A percentile compares a stretch with the other conserved stretches of the same genome.
phyloP scores from a whole-genome alignment of 345 rosid species.

The Eutrema yunnanense region DNA sequence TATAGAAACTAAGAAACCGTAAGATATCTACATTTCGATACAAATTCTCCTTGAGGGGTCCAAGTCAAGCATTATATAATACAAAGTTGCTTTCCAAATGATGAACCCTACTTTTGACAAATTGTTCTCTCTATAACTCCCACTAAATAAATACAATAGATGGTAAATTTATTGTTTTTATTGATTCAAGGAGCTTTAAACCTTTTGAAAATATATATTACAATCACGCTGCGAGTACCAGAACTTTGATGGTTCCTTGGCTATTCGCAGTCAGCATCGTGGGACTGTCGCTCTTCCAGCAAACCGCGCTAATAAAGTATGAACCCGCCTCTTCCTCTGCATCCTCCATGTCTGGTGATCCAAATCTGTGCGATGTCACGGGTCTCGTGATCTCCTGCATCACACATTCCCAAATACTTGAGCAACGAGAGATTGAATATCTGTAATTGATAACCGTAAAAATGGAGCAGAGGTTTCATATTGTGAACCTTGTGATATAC shows the following conservation, averaged over 20 bases:
- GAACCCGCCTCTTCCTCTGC: constrained; percentile 80
- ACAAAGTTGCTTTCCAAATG: constrained; percentile 9
- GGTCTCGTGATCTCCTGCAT: constrained; percentile 83
- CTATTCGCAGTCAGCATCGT: constrained; percentile 94
- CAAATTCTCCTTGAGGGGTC: constrained; percentile 4
- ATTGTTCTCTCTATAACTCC: constrained; percentile 14
- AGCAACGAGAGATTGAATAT: not conserved
- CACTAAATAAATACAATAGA: constrained; percentile 11
- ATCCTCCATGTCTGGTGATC: constrained; percentile 83
- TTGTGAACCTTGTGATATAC: constrained; percentile 84
- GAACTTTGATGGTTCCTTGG: constrained; percentile 95
- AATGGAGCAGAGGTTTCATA: not conserved
- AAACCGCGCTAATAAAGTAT: constrained; percentile 89
- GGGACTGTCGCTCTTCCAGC: constrained; percentile 97
- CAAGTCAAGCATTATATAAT: constrained; percentile 20
- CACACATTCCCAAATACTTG: not conserved
- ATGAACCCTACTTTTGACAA: constrained; percentile 13
- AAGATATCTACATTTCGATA: constrained; percentile 19
- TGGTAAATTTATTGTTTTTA: constrained; percentile 1
- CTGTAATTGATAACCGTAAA: not conserved
- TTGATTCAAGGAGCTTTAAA: not conserved
- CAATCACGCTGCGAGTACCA: constrained; percentile 70
- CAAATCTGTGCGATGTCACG: constrained; percentile 78
- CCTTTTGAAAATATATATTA: not conserved
- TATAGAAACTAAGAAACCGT: not conserved